These are phyloP conservation scores for Cryptococcus deneoformans DNA, from an alignment of 1,284 basidiomycete genomes.

Conservation along the genomic window DNA sequence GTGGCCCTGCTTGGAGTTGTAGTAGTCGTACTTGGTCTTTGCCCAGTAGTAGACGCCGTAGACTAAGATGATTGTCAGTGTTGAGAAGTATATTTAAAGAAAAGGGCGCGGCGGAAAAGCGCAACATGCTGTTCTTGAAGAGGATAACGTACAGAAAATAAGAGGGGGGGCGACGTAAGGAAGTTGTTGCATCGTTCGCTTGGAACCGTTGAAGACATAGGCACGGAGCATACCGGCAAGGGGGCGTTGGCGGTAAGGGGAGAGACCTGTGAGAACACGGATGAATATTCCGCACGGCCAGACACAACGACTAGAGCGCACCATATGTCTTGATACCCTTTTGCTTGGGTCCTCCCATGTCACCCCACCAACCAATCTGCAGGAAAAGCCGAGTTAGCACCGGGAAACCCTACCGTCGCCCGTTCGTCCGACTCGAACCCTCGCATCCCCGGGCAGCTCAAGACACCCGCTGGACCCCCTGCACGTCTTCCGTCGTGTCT, in stretches of 20 bases:
- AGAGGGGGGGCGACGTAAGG: slow-evolving; percentile 77
- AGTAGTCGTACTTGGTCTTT: slow-evolving; percentile 53
- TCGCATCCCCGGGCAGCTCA: background rate
- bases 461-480: background rate
- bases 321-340: slow-evolving; percentile 78
- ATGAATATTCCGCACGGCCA: background rate
- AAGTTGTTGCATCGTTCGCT: slow-evolving; percentile 68
- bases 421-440: background rate
- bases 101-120: background rate
- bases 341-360: slow-evolving; percentile 66
- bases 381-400: background rate
- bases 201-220: slow-evolving; percentile 86
- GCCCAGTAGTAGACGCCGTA: slow-evolving; percentile 83
- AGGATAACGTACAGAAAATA: slow-evolving; percentile 63
- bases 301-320: slow-evolving; percentile 41
- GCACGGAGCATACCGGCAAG: slow-evolving; percentile 65
- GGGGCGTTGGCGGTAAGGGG: slow-evolving; percentile 46
- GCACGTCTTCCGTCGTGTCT: background rate
- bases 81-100: too few relatives aligned
- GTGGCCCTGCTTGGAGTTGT: slow-evolving; percentile 50
- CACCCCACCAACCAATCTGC: slow-evolving; percentile 91
- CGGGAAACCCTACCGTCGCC: background rate
- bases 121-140: background rate
- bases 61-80: slow-evolving; percentile 52
- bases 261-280: slow-evolving; percentile 59